A percentile compares a stretch with the other conserved stretches of the same genome.
Conservation (phyloP, 352 stramenopile species). For the Phytophthora idaei region DNA sequence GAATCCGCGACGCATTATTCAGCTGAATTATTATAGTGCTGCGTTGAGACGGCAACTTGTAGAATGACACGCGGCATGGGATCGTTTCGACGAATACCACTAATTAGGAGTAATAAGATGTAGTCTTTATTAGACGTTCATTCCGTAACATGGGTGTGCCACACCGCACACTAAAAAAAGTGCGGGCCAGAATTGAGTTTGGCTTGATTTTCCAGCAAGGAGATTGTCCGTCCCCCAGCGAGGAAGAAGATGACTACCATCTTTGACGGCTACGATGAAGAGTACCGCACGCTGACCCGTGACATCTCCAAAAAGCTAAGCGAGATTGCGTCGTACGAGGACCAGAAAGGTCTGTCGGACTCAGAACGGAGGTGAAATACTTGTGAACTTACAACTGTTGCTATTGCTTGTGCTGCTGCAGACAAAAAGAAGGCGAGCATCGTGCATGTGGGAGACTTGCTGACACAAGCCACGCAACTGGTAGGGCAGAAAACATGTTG, state of each 20-base stretch:
- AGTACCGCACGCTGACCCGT: conserved; percentile 83
- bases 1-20: conserved; percentile 48
- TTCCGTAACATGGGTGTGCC: conserved; percentile 2
- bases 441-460: conserved; percentile 72
- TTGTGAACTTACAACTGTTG: background rate
- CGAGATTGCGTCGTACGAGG: conserved; percentile 86
- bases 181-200: conserved; percentile 14
- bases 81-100: conserved; percentile 14
- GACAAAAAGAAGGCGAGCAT: conserved; percentile 90
- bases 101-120: conserved; percentile 1
- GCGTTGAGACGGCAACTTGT: conserved; percentile 24
- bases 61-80: conserved; percentile 31
- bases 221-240: background rate
- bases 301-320: conserved; percentile 91
- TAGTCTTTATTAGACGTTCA: conserved; percentile 3
- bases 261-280: conserved; percentile 90
- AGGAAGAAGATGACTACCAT: conserved; percentile 80
- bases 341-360: conserved; percentile 60
- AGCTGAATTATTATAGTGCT: background rate
- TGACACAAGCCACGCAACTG: conserved; percentile 85
- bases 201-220: conserved; percentile 27
- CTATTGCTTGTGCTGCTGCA: conserved; percentile 28
- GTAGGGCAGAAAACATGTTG: conserved; percentile 34
- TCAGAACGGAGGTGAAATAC: background rate
- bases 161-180: conserved; percentile 28